Conservation (phyloP, 805 yeast species). For the Yarrowia divulgata region DNA sequence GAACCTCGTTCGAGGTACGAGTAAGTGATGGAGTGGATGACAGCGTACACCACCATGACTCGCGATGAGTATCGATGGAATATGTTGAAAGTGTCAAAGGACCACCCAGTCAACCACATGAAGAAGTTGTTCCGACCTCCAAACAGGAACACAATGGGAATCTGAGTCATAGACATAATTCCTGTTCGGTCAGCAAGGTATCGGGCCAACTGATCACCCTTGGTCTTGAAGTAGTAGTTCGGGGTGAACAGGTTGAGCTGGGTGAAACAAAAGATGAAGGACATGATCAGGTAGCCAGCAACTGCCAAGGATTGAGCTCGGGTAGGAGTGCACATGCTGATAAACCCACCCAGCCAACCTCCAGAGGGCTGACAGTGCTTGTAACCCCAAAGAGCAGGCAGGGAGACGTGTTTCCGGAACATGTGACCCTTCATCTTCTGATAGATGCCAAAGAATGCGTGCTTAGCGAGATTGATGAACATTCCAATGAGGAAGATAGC, state of each 20-base stretch:
- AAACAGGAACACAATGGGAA: constrained; percentile 51
- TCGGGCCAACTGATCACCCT: constrained; percentile 41
- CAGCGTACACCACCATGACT: constrained; percentile 42
- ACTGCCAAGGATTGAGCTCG: constrained; percentile 54
- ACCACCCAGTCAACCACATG: constrained; percentile 65
- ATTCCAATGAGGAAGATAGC: constrained; percentile 44
- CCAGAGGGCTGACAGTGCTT: constrained; percentile 47
- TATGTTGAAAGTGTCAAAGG: constrained; percentile 64
- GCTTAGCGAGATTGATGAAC: constrained; percentile 42
- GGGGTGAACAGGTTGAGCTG: constrained; percentile 43
- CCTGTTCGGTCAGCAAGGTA: constrained; percentile 45
- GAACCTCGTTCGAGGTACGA: constrained; percentile 10
- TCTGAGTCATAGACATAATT: constrained; percentile 44
- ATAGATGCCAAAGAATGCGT: constrained; percentile 39
- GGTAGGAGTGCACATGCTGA: constrained; percentile 52
- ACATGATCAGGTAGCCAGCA: constrained; percentile 49
- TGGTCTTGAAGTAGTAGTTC: constrained; percentile 28
- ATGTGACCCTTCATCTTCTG: constrained; percentile 18
- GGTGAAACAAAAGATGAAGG: constrained; percentile 45
- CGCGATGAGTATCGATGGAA: constrained; percentile 58
- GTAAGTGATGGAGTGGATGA: constrained; percentile 45
- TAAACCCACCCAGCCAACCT: constrained; percentile 2
- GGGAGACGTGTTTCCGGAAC: constrained; percentile 46
- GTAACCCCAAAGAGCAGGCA: constrained; percentile 49
- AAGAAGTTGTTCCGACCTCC: constrained; percentile 78